Evolutionary conservation across 2,329 filamentous ascomycete genomes (phyloP).

Genomic region (Fusarium incarnatum): DNA sequence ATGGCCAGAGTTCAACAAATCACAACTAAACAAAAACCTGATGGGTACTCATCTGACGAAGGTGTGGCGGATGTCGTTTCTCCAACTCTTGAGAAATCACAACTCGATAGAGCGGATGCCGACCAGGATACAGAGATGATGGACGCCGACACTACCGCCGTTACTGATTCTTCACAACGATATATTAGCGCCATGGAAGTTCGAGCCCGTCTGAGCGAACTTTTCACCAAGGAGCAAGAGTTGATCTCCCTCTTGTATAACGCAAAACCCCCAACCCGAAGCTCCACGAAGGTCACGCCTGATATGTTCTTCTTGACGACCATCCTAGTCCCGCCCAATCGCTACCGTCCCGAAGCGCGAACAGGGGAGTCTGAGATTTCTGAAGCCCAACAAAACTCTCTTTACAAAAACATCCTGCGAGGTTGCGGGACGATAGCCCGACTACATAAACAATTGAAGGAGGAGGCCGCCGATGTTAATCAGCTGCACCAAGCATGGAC

Average conservation of each 20-base stretch:
- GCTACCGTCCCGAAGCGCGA: conserved; percentile 86
- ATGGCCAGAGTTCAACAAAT: conserved; percentile 60
- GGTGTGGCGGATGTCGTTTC: conserved; percentile 74
- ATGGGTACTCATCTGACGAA: conserved; percentile 70
- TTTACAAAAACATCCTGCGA: conserved; percentile 87
- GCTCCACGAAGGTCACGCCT: conserved; percentile 68
- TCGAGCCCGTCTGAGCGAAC: conserved; percentile 76
- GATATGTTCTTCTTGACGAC: conserved; percentile 96
- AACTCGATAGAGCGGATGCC: conserved; percentile 60
- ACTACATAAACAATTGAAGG: conserved; percentile 68
- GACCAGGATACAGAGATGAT: conserved; percentile 55
- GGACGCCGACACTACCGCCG: conserved; percentile 47
- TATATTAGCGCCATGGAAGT: conserved; percentile 89
- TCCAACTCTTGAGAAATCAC: conserved; percentile 51
- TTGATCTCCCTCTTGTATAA: conserved; percentile 87
- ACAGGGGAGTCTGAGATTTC: conserved; percentile 84
- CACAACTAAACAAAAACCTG: conserved; percentile 55
- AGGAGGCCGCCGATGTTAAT: conserved; percentile 64
- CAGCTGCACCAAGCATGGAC: conserved; percentile 86
- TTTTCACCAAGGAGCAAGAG: conserved; percentile 90
- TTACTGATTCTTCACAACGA: conserved; percentile 62
- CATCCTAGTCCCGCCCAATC: conserved; percentile 90
- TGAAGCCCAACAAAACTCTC: conserved; percentile 87
- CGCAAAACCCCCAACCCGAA: conserved; percentile 72
- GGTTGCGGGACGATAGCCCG: conserved; percentile 78